A percentile compares a stretch with the other conserved stretches of the same genome.
Evolutionary conservation across 345 rosid species (phyloP).

Genomic region (Jatropha curcas): DNA sequence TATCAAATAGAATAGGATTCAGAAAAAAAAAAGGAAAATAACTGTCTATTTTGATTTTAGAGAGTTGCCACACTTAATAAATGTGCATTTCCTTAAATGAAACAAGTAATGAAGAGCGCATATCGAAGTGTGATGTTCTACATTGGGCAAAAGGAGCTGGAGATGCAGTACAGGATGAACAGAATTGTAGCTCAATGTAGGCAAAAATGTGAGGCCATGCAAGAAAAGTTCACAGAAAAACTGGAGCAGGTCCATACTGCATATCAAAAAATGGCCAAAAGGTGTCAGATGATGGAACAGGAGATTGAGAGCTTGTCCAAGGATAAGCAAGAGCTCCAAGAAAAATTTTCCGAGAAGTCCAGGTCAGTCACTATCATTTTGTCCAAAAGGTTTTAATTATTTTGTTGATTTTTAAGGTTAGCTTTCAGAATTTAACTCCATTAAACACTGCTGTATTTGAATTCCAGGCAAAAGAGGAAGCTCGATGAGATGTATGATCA

Average conservation of each 20-base stretch:
- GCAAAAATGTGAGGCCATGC: constrained; percentile 91
- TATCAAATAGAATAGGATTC: neutral
- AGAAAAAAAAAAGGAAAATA: no score
- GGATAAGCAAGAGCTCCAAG: constrained; percentile 96
- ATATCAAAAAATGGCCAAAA: constrained; percentile 82
- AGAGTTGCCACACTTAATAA: constrained; percentile 1
- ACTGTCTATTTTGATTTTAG: constrained; percentile 2
- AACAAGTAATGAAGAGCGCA: constrained; percentile 87
- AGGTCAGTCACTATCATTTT: constrained; percentile 44
- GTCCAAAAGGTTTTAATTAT: neutral
- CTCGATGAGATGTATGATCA: constrained; percentile 99
- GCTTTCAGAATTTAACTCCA: constrained; percentile 17
- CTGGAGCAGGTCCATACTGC: constrained; percentile 88
- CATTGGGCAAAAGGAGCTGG: constrained; percentile 82
- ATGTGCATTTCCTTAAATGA: constrained; percentile 44
- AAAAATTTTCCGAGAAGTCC: constrained; percentile 89
- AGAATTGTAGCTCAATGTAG: constrained; percentile 74
- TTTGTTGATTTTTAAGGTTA: neutral
- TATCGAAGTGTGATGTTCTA: constrained; percentile 89
- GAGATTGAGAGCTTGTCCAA: constrained; percentile 80
- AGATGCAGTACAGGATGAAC: constrained; percentile 92
- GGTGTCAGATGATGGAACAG: constrained; percentile 92
- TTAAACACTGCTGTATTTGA: constrained; percentile 8
- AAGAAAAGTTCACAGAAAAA: constrained; percentile 87
- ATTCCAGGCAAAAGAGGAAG: constrained; percentile 88